Evolutionary conservation across 2,329 filamentous ascomycete species (phyloP).

Genomic region (Stachybotrys echinatus): DNA sequence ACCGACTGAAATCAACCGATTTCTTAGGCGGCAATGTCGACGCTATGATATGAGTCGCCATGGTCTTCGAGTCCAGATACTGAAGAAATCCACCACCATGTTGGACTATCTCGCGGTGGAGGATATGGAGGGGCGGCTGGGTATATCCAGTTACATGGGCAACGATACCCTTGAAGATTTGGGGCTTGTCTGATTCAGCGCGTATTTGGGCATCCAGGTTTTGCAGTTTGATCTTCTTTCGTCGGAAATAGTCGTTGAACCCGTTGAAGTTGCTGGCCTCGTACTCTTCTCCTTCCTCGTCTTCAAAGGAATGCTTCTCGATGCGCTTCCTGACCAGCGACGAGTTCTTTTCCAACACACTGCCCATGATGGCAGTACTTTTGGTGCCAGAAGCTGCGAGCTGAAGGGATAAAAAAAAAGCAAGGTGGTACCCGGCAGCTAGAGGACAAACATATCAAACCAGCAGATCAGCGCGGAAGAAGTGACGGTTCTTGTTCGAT

Average conservation of each 20-base stretch:
- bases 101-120: constrained; percentile 81
- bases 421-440: background rate
- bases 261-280: constrained; percentile 80
- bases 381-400: too few relatives aligned
- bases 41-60: constrained; percentile 92
- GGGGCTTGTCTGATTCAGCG: constrained; percentile 63
- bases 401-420: too few relatives aligned
- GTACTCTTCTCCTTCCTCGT: constrained; percentile 89
- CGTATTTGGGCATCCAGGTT: constrained; percentile 85
- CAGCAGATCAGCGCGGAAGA: too few relatives aligned
- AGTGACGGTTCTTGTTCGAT: too few relatives aligned
- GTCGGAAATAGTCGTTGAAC: constrained; percentile 85
- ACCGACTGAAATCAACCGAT: constrained; percentile 76
- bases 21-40: constrained; percentile 90
- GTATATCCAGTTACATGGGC: constrained; percentile 95
- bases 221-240: constrained; percentile 96
- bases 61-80: constrained; percentile 90
- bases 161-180: constrained; percentile 86
- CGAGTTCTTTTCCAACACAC: constrained; percentile 59
- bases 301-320: constrained; percentile 63
- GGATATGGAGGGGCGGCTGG: constrained; percentile 81
- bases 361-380: constrained; percentile 48
- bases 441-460: constrained; percentile 8
- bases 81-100: constrained; percentile 95
- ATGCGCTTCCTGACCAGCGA: constrained; percentile 57